Base-by-base conservation (phyloP, 129 eudicot genomes). In the Pittosporum tobira region DNA sequence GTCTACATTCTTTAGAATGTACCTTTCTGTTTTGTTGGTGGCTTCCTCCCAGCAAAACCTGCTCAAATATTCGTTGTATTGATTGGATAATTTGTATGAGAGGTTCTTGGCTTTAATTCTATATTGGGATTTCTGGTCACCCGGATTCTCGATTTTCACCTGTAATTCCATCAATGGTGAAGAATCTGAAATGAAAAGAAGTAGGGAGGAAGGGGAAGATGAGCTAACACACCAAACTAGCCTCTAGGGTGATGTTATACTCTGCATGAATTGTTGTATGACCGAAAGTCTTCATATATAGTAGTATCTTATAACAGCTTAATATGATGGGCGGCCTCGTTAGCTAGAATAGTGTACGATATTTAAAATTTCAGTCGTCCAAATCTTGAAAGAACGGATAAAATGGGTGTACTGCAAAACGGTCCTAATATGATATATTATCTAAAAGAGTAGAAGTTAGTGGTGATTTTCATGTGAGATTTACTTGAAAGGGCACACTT, bases 1-100 rank as follows among this genome's bases (percentile, higher is more conserved):
- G 26, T 20, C 78, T 3, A 84, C 88, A 44, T 84, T 65, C 29
- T 63, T 78, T 43, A 88, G 22, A 55, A 88, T 75, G 53, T 63
- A 53, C 73, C 61, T 79, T 11, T 66, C 71, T 7, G 43, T 20
- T 16, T 48, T 49, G 1, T 67, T 67, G 57, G 27, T 58, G 5
- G 51, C 50, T 19, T 48, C 59, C 66, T 68, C 45, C 3, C 59
- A 51, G 47, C 55, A 29, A 52, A 66, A 27, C 78, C 73, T 51
- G 15, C 54, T 64, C 24, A 87, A 48, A 18, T 36, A 30, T n/a
- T 27, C 19, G 42, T 43, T 9, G 18, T 6, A 58, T 5, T 47
- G 49, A 11, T 54, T 58, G 26, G 71, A 28, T 16, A 86, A 58
- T 49, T 62, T 65, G 52, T 74, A 87, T 10, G 84, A 82, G 37